A percentile compares a stretch with the other conserved stretches of the same genome.
Evolutionary conservation across 129 eudicot genomes (phyloP).

Genomic region (Artemisia argyi): DNA sequence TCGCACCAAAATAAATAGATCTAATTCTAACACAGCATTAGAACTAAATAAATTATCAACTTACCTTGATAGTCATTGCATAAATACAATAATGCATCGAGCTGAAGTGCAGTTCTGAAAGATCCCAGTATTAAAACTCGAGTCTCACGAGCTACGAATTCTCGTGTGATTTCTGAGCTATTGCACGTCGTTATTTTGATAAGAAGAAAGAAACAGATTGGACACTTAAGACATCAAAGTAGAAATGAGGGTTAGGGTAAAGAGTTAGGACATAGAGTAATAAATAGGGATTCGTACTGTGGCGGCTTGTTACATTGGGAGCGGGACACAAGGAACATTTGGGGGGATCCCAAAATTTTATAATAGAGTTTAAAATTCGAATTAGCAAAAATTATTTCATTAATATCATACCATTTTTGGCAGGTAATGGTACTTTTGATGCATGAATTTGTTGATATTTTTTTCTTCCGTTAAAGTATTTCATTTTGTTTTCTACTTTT

Average conservation of each 20-base stretch:
- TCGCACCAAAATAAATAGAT: not conserved
- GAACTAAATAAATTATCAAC: constrained; percentile 4
- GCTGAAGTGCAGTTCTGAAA: not conserved
- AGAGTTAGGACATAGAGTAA: not conserved
- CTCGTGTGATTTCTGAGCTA: not conserved
- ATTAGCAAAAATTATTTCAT: not conserved
- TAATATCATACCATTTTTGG: too few relatives aligned
- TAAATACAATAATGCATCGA: constrained; percentile 1
- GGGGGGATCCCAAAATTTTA: not conserved
- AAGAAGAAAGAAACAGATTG: not conserved
- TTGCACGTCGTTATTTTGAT: not conserved
- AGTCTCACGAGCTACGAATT: not conserved
- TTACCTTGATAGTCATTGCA: constrained; percentile 10
- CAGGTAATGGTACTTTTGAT: too few relatives aligned
- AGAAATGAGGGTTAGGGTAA: not conserved
- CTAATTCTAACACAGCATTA: not conserved
- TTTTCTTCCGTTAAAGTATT: too few relatives aligned
- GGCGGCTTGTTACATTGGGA: not conserved
- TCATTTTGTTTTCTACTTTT: too few relatives aligned
- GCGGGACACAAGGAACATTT: not conserved
- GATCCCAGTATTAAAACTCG: constrained; percentile 24
- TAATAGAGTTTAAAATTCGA: not conserved
- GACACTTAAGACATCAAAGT: not conserved
- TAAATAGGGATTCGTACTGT: not conserved
- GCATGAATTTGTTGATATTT: too few relatives aligned